Conservation (phyloP, 73 alveolate species). For the Paramecium sonneborni region DNA sequence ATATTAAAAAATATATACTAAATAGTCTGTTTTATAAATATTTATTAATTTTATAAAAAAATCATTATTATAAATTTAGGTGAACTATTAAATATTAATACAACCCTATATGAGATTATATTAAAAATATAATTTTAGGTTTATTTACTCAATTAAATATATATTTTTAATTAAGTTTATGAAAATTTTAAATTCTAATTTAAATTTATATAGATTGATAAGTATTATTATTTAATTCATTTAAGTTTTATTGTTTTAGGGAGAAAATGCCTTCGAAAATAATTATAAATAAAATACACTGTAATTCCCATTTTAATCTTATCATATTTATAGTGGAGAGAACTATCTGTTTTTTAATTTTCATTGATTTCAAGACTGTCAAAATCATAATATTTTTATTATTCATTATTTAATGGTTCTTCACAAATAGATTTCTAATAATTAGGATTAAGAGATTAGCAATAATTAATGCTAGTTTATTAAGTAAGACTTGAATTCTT, state of each 20-base stretch:
- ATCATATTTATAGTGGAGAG: background rate
- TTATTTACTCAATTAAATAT: too few relatives aligned
- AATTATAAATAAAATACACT: background rate
- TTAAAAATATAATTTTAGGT: too few relatives aligned
- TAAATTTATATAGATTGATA: too few relatives aligned
- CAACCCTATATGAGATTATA: too few relatives aligned
- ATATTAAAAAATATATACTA: too few relatives aligned
- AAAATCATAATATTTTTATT: background rate
- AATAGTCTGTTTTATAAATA: too few relatives aligned
- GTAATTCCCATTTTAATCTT: background rate
- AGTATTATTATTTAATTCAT: background rate
- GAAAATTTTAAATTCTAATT: too few relatives aligned
- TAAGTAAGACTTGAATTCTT: background rate
- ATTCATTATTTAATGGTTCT: background rate
- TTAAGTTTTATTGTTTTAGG: background rate
- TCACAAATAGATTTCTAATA: conserved; percentile 13
- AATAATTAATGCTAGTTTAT: background rate
- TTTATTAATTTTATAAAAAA: too few relatives aligned
- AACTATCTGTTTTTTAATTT: background rate
- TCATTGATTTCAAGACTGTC: conserved; percentile 8
- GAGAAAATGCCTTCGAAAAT: background rate
- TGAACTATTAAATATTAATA: too few relatives aligned
- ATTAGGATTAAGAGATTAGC: conserved; percentile 40
- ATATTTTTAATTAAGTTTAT: too few relatives aligned
- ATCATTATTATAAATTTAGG: too few relatives aligned